These are phyloP conservation scores for Hortaea werneckii DNA, from an alignment of 2,329 filamentous ascomycete species.

Conservation along the genomic window DNA sequence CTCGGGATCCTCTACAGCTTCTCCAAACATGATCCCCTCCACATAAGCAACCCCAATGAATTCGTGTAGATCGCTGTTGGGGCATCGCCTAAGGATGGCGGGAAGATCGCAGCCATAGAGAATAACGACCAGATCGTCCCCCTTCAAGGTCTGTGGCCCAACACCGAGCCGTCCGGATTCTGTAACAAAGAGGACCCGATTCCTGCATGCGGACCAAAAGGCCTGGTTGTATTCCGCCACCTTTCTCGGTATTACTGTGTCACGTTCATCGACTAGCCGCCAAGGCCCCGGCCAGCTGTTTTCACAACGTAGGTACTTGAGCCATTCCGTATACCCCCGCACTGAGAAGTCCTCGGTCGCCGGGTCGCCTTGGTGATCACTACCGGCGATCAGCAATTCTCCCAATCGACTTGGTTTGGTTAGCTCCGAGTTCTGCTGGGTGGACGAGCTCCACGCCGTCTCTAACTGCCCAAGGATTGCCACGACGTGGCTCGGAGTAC, in stretches of 20 bases:
- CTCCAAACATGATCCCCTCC: slow-evolving; percentile 1
- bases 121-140: background rate
- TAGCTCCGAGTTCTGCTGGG: no score
- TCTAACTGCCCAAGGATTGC: background rate
- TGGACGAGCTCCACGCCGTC: background rate
- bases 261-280: no score
- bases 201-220: background rate
- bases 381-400: background rate
- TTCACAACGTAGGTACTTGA: background rate
- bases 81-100: background rate
- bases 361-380: background rate
- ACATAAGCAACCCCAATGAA: background rate
- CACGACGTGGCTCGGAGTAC: background rate
- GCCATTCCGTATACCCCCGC: background rate
- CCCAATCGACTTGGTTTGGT: background rate
- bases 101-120: background rate
- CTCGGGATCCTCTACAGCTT: background rate
- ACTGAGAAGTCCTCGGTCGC: background rate
- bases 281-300: background rate
- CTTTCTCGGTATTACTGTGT: background rate
- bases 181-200: background rate
- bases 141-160: background rate
- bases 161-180: background rate
- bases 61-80: background rate
- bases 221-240: background rate